These are phyloP conservation scores for Pythium grandisporangium DNA, from an alignment of 352 stramenopile species.

Conservation along the genomic window DNA sequence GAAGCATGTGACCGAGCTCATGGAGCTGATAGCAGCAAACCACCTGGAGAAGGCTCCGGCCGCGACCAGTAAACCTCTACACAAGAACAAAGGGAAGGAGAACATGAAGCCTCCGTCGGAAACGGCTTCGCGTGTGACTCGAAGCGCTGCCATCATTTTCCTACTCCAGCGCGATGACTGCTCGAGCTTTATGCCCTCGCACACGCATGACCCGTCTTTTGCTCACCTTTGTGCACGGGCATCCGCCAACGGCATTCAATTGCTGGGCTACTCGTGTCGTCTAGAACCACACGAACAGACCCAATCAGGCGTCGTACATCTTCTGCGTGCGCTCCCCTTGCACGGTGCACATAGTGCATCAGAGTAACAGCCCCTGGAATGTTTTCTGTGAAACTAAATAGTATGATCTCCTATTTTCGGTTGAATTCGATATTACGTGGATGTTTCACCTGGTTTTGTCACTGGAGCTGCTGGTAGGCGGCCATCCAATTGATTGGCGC, in stretches of 20 bases:
- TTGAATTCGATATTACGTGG: no score
- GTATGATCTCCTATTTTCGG: no score
- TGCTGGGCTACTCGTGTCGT: constrained; percentile 48
- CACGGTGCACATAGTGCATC: constrained; percentile 4
- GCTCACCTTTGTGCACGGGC: constrained; percentile 44
- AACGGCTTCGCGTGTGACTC: not conserved
- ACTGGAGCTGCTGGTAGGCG: not conserved
- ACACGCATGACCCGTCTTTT: constrained; percentile 57
- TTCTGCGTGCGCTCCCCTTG: constrained; percentile 30
- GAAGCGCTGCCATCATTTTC: constrained; percentile 59
- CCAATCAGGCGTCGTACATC: constrained; percentile 19
- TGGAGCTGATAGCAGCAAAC: constrained; percentile 30
- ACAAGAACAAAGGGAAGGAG: constrained; percentile 1
- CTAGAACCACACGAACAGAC: constrained; percentile 35
- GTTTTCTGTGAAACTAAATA: no score
- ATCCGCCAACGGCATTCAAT: constrained; percentile 32
- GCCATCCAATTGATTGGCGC: constrained; percentile 15
- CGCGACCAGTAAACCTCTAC: constrained; percentile 8
- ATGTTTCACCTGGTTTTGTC: no score
- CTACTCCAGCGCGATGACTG: constrained; percentile 76
- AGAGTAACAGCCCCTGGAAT: no score
- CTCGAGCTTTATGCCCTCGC: constrained; percentile 51
- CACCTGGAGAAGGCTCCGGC: constrained; percentile 5
- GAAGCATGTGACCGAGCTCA: constrained; percentile 73
- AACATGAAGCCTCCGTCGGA: no score